Evolutionary conservation across 2,329 filamentous ascomycete genomes (phyloP), one percentile per base, ranked within the genome.

Genomic region (Aspergillus hortae): DNA sequence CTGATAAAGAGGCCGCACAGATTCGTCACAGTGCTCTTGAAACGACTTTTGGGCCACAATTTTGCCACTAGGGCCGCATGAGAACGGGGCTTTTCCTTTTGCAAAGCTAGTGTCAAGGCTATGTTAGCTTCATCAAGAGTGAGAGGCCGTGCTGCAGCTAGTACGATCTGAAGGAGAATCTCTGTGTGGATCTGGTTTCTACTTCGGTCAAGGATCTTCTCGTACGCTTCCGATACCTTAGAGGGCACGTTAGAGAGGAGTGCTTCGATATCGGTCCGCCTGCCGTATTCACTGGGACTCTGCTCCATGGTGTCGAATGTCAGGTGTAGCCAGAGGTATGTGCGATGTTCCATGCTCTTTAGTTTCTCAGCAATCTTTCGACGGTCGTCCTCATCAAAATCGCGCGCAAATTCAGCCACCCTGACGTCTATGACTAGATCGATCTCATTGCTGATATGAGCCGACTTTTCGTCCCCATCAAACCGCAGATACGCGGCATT

Each of bases 311-410:
- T 48, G 14, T 58, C 50, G 10, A 59, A 52, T 1, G 58, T 55
- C 36, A 61, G 11, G 40, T 59, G 11, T 54, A 61, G 25, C 61
- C 52, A 63, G 4, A 61, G 55, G 51, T 63, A 61, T 1, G 55
- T 63, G 12, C 58, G 56, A 32, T 59, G 45, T 45, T 58, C 19
- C 53, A 61, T 59, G 36, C 53, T 12, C 14, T 57, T 46, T 27
- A 62, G 57, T 23, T 58, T 44, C 15, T 55, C 7, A 1, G 54
- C 51, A 1, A 61, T 33, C 15, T 61, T 49, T 25, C 47, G 42
- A 23, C 21, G 21, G 21, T 23, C 3, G 21, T 5, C 21, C 21
- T 23, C 21, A 23, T 23, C 21, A 23, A 23, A 23, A 23, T 23
- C 5, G 21, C 5, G 5, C 5, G 21, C 21, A 23, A 23, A 23